A percentile compares a stretch with the other conserved stretches of the same genome.
Evolutionary conservation across 805 yeast genomes (phyloP).

Genomic region (Zygotorulaspora danielsina): DNA sequence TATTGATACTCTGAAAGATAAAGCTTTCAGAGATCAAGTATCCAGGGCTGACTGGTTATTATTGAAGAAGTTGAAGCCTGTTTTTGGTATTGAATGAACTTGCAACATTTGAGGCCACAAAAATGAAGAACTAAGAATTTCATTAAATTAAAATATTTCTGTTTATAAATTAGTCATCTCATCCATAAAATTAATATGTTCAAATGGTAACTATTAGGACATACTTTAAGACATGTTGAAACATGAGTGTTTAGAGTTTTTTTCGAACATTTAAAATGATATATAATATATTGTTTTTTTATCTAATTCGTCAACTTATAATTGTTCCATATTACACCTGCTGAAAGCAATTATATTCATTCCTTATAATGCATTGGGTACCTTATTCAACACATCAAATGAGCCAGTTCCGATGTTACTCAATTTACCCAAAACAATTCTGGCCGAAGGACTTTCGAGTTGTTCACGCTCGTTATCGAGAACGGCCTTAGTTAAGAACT

Average conservation of each 20-base stretch:
- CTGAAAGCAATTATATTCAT: too few relatives aligned
- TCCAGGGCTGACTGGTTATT: conserved; percentile 94
- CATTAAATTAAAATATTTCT: not conserved
- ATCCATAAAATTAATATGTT: not conserved
- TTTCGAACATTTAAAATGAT: too few relatives aligned
- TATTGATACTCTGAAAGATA: conserved; percentile 95
- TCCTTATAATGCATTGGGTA: conserved; percentile 25
- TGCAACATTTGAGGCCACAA: not conserved
- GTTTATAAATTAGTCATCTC: conserved; percentile 3
- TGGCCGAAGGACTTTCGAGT: conserved; percentile 86
- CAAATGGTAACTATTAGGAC: too few relatives aligned
- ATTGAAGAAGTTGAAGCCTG: conserved; percentile 79
- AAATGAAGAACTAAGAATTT: not conserved
- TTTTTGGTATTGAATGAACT: conserved; percentile 64
- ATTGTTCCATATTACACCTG: too few relatives aligned
- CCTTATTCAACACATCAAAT: conserved; percentile 64
- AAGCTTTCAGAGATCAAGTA: conserved; percentile 93
- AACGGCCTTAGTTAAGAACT: conserved; percentile 93
- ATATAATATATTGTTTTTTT: too few relatives aligned
- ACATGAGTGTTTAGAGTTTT: too few relatives aligned
- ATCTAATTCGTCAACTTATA: too few relatives aligned
- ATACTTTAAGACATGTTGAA: not conserved
- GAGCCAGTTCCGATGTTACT: conserved; percentile 94
- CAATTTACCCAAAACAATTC: conserved; percentile 87
- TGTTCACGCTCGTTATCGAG: conserved; percentile 86